Evolutionary conservation across 352 stramenopile genomes (phyloP).

Genomic region (Elongisporangium prolatum): DNA sequence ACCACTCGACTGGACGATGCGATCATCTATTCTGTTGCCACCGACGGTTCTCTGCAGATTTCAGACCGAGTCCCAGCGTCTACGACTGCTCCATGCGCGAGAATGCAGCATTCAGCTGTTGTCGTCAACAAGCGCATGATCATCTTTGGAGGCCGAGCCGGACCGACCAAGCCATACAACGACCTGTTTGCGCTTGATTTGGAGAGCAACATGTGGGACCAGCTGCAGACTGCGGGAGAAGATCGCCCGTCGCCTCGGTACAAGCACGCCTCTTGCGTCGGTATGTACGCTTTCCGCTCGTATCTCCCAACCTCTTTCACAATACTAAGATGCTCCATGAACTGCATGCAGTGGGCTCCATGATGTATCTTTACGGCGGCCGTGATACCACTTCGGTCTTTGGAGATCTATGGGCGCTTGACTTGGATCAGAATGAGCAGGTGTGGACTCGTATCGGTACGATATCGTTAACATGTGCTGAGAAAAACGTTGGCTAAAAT

Average conservation of each 20-base stretch:
- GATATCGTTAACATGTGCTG: not conserved
- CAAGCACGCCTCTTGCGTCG: constrained; percentile 64
- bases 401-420: constrained; percentile 60
- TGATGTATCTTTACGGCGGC: constrained; percentile 70
- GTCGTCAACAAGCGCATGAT: constrained; percentile 53
- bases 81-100: constrained; percentile 23
- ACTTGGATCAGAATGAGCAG: constrained; percentile 27
- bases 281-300: constrained; percentile 22
- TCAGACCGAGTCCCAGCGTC: constrained; percentile 15
- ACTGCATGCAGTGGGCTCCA: constrained; percentile 40
- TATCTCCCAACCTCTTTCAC: too few relatives aligned
- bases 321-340: constrained; percentile 5
- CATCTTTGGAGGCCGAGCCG: constrained; percentile 75
- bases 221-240: constrained; percentile 21
- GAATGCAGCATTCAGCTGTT: constrained; percentile 77
- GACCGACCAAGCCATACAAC: constrained; percentile 59
- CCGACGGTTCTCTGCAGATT: constrained; percentile 22
- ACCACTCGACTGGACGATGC: constrained; percentile 57
- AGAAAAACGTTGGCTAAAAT: not conserved
- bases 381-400: constrained; percentile 66
- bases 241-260: constrained; percentile 46
- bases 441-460: constrained; percentile 56
- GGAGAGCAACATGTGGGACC: constrained; percentile 35
- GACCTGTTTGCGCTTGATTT: constrained; percentile 62
- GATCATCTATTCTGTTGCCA: constrained; percentile 19